Conservation (phyloP, 2,329 filamentous ascomycete species). For the Madurella fahalii region DNA sequence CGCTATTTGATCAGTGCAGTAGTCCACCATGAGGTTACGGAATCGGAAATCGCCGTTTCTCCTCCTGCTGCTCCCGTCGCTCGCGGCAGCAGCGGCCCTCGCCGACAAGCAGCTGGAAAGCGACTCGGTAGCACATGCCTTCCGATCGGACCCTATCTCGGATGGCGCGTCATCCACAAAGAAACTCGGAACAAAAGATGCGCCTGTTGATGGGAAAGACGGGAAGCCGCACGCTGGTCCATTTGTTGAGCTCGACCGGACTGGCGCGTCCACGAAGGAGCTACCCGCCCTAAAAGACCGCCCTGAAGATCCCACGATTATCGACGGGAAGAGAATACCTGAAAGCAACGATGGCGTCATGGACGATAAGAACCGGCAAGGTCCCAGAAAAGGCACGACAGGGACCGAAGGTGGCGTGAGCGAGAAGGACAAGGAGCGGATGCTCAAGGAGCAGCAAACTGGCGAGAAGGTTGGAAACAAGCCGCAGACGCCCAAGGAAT, state of each 20-base stretch:
- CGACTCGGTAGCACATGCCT: constrained; percentile 22
- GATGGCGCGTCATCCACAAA: constrained; percentile 28
- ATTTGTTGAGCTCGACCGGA: constrained; percentile 55
- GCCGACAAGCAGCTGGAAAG: constrained; percentile 25
- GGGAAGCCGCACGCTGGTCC: constrained; percentile 91
- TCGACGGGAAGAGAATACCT: constrained; percentile 59
- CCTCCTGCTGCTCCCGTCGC: constrained; percentile 55
- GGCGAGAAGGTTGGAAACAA: constrained; percentile 67
- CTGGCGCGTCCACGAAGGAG: constrained; percentile 34
- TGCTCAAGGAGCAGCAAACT: constrained; percentile 61
- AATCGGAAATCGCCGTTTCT: constrained; percentile 52
- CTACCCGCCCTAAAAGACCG: constrained; percentile 46
- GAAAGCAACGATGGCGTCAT: constrained; percentile 77
- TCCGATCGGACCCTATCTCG: constrained; percentile 12
- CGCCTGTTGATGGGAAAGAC: constrained; percentile 87
- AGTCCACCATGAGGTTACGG: constrained; percentile 55
- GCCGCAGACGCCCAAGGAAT: constrained; percentile 80
- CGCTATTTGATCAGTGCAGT: neutral
- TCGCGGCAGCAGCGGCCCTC: constrained; percentile 45
- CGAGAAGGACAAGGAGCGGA: constrained; percentile 75
- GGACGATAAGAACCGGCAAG: constrained; percentile 75
- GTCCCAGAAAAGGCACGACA: constrained; percentile 78
- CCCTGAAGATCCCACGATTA: constrained; percentile 48
- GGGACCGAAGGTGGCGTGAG: constrained; percentile 88
- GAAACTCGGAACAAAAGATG: constrained; percentile 61